phyloP scores from a whole-genome alignment of 768 basidiomycete species.

The Termitomyces sp. region DNA sequence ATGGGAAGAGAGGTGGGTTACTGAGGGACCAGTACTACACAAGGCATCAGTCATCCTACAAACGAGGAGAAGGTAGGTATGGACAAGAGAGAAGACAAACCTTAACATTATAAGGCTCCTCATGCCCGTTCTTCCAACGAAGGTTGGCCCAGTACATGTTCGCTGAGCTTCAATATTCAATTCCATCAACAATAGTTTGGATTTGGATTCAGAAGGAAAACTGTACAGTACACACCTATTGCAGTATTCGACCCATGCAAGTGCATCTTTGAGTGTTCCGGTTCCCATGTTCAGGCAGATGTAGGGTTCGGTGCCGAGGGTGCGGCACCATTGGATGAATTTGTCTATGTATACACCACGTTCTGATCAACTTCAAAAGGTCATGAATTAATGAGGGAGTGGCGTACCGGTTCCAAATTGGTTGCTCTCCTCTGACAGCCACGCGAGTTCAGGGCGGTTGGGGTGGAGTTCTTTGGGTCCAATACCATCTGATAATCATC shows the following conservation, averaged over 20 bases:
- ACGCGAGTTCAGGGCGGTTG: conserved; percentile 56
- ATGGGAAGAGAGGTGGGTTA: not conserved
- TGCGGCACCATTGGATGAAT: conserved; percentile 54
- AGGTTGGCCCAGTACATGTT: conserved; percentile 53
- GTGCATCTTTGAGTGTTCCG: conserved; percentile 55
- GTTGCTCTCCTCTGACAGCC: conserved; percentile 58
- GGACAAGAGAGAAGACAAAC: conserved; percentile 6
- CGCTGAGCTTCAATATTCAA: conserved; percentile 31
- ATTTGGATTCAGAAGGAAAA: too few species aligned
- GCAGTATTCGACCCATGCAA: conserved; percentile 62
- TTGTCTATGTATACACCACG: conserved; percentile 24
- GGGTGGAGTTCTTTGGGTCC: conserved; percentile 47
- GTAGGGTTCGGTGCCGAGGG: conserved; percentile 50
- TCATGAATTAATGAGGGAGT: not conserved
- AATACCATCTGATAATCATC: conserved; percentile 37
- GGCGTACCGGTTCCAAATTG: conserved; percentile 49
- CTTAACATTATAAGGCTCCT: conserved; percentile 52
- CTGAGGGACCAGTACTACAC: conserved; percentile 33
- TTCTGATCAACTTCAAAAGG: not conserved
- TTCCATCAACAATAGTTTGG: too few species aligned
- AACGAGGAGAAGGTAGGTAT: not conserved
- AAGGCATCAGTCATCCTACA: too few species aligned
- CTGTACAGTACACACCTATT: too few species aligned
- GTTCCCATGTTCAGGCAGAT: conserved; percentile 65
- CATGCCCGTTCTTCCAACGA: conserved; percentile 52